Percentiles rank a stretch among this genome's conserved stretches.
Evolutionary conservation across 1,284 basidiomycete genomes (phyloP).

Genomic region (Boletus albobrunnescens): DNA sequence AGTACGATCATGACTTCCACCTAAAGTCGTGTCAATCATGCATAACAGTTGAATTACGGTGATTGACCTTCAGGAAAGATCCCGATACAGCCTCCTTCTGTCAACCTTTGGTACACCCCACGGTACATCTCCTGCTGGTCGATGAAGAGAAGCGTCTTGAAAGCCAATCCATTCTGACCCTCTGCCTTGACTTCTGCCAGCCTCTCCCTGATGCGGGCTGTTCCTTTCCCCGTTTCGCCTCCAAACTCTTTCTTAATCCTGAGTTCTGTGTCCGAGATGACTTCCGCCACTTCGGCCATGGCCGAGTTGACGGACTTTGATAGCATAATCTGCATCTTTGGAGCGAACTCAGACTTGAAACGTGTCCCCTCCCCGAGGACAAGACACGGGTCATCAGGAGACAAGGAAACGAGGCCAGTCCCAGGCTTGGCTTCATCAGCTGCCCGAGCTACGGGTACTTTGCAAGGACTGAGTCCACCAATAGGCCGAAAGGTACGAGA

Average conservation of each 20-base stretch:
- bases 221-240: constrained; percentile 76
- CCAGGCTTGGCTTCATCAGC: constrained; percentile 85
- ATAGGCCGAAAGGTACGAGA: background rate
- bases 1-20: constrained; percentile 94
- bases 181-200: constrained; percentile 51
- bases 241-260: constrained; percentile 89
- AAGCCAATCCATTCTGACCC: constrained; percentile 61
- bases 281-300: constrained; percentile 81
- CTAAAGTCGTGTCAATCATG: constrained; percentile 39
- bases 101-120: constrained; percentile 86
- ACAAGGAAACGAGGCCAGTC: constrained; percentile 70
- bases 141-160: constrained; percentile 79
- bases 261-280: constrained; percentile 85
- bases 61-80: constrained; percentile 91
- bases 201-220: constrained; percentile 66
- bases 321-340: constrained; percentile 86
- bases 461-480: constrained; percentile 13
- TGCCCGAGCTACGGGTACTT: constrained; percentile 92
- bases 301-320: constrained; percentile 79
- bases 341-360: constrained; percentile 76
- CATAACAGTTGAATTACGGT: background rate
- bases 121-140: constrained; percentile 95
- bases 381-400: constrained; percentile 72
- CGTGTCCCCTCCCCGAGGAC: constrained; percentile 78
- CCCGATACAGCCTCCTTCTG: constrained; percentile 85